Evolutionary conservation across 2,329 filamentous ascomycete species (phyloP).

Genomic region (Diaporthe batatas): DNA sequence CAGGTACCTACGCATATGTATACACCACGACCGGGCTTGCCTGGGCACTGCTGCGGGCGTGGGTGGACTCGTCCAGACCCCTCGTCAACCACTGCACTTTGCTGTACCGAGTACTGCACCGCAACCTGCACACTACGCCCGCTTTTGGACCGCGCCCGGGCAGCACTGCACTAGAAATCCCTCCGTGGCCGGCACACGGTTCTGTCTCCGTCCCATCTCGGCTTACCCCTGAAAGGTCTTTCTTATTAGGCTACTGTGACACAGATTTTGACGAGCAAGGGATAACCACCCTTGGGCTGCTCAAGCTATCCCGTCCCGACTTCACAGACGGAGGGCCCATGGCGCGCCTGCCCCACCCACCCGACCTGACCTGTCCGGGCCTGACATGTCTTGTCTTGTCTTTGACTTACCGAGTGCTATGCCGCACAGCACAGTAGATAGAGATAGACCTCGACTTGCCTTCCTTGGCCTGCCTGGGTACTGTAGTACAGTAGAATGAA

Average conservation of each 20-base stretch:
- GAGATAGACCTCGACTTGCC: conserved; percentile 17
- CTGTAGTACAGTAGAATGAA: neutral
- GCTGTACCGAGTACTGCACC: neutral
- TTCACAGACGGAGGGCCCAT: conserved; percentile 31
- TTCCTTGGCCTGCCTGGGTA: neutral
- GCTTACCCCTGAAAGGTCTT: conserved; percentile 27
- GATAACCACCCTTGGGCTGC: conserved; percentile 5
- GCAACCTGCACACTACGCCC: conserved; percentile 14
- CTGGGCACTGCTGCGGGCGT: conserved; percentile 15
- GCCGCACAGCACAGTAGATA: conserved; percentile 14
- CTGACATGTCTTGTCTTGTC: neutral
- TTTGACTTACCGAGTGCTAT: conserved; percentile 14
- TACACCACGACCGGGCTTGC: conserved; percentile 12
- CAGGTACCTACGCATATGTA: neutral
- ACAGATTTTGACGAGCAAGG: conserved; percentile 35
- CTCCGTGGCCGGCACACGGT: conserved; percentile 29
- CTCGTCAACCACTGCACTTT: conserved; percentile 10
- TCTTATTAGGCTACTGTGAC: conserved; percentile 5
- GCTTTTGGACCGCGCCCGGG: conserved; percentile 13
- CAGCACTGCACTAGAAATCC: conserved; percentile 21
- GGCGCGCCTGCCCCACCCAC: conserved; percentile 27
- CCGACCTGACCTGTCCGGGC: conserved; percentile 23
- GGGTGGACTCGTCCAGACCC: conserved; percentile 21
- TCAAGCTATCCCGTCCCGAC: conserved; percentile 30
- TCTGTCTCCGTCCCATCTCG: conserved; percentile 22